Base-by-base conservation (phyloP, 192 early-diverging fungal species). In the Backusella tuberculispora region DNA sequence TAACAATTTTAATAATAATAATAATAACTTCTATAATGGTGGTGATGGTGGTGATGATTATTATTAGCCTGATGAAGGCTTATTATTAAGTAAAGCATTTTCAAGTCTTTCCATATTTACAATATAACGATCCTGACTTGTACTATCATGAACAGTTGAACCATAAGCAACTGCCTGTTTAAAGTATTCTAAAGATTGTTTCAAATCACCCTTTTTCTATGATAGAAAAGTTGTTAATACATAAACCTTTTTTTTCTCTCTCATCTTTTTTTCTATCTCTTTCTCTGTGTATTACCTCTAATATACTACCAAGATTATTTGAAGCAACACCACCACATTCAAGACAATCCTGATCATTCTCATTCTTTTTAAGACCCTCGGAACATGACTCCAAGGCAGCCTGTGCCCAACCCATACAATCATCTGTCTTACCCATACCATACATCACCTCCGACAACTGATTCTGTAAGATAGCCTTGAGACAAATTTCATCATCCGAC, bases 351-450 rank as follows among this genome's bases (percentile, higher is more conserved):
- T 80, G 77, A 12, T 26, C 14, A 1, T 72, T 65, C 7, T 38
- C 64, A 1, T 72, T 19, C 12, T 74, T 72, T 37, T 73, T 43
- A 7, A 71, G 66, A 53, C 76, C 80, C n/a, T 66, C 68, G 26
- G 84, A 80, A 50, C 83, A 79, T 19, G 83, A 84, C 21, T 65
- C 69, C 37, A 89, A 74, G 4, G 86, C 78, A 68, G 81, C 79
- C 37, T 89, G 88, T 56, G 85, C 77, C 88, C 88, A 89, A 3
- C 88, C 88, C 41, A 89, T 50, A 4, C 86, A 86, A 24, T 86
- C 86, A 15, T 89, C 83, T 21, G 78, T 29, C 65, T 87, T 84
- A 14, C 80, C 69, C 46, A 83, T 46, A 0, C 78, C 88, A 70
- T 74, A 85, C 15, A 89, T 66, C 0, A 83, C 78, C 63, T 89